A percentile compares a stretch with the other conserved stretches of the same genome.
phyloP scores from a whole-genome alignment of 352 stramenopile genomes.

The Pythium angustatum region DNA sequence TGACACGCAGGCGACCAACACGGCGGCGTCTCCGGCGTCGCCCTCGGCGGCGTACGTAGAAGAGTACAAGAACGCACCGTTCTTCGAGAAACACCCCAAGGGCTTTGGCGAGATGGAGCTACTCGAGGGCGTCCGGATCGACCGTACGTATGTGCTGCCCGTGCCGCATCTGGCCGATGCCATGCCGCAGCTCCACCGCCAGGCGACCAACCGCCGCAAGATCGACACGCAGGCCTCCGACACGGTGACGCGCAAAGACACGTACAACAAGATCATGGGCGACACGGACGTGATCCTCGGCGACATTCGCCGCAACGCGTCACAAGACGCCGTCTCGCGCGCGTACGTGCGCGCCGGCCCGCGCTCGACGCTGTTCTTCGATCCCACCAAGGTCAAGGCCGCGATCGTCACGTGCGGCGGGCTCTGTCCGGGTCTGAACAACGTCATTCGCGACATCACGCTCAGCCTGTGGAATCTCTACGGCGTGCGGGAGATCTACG shows the following conservation, averaged over 20 bases:
- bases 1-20: conserved; percentile 10
- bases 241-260: conserved; percentile 66
- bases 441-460: conserved; percentile 97
- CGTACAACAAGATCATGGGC: conserved; percentile 89
- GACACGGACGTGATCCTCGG: conserved; percentile 79
- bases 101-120: conserved; percentile 81
- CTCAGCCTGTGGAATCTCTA: conserved; percentile 91
- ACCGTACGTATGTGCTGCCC: conserved; percentile 68
- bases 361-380: conserved; percentile 69
- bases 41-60: conserved; percentile 39
- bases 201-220: conserved; percentile 72
- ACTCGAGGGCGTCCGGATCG: conserved; percentile 66
- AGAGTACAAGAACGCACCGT: conserved; percentile 64
- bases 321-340: conserved; percentile 64
- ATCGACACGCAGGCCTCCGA: conserved; percentile 71
- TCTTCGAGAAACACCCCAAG: conserved; percentile 77
- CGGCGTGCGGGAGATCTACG: conserved; percentile 80
- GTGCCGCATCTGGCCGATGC: conserved; percentile 74
- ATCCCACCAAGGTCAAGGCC: conserved; percentile 77
- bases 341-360: conserved; percentile 82
- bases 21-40: conserved; percentile 26
- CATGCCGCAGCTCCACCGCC: conserved; percentile 52
- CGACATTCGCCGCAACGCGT: conserved; percentile 75
- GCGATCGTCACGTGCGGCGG: conserved; percentile 94
- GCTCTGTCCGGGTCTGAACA: conserved; percentile 98